A percentile compares a stretch with the other conserved stretches of the same genome.
phyloP scores from a whole-genome alignment of 176 grass and related monocot genomes.

The Pontederia paniculata region DNA sequence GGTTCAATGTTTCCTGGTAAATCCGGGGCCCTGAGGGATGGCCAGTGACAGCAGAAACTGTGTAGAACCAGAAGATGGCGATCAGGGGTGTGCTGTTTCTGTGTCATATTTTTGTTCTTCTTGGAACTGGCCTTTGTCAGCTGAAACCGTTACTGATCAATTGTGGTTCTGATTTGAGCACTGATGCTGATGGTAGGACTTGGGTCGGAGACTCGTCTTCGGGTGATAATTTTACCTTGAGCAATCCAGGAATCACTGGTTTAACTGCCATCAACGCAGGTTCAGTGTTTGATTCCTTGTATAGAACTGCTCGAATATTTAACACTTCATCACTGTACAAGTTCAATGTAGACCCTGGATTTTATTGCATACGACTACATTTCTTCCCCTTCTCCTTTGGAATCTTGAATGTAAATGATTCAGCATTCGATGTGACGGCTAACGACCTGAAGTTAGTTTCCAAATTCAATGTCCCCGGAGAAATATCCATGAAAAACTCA shows the following conservation, averaged over 20 bases:
- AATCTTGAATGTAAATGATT: slow-evolving; percentile 42
- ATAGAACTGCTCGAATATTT: slow-evolving; percentile 63
- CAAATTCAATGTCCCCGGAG: slow-evolving; percentile 64
- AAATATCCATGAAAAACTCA: slow-evolving; percentile 38
- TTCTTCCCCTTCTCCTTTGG: slow-evolving; percentile 53
- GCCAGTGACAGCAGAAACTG: neutral
- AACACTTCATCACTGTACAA: slow-evolving; percentile 41
- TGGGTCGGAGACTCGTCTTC: slow-evolving; percentile 55
- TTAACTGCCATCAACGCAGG: slow-evolving; percentile 13
- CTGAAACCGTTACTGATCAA: slow-evolving; percentile 46
- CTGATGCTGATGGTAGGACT: slow-evolving; percentile 46
- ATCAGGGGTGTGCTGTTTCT: slow-evolving; percentile 29
- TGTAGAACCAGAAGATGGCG: slow-evolving; percentile 33
- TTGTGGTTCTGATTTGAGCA: slow-evolving; percentile 60
- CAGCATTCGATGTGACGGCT: slow-evolving; percentile 60
- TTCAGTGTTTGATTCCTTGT: slow-evolving; percentile 31
- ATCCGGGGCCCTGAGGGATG: neutral
- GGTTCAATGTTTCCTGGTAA: neutral
- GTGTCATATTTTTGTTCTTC: slow-evolving; percentile 27
- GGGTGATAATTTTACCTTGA: slow-evolving; percentile 54
- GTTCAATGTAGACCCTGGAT: slow-evolving; percentile 49
- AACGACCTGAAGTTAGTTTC: slow-evolving; percentile 74
- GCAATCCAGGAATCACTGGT: slow-evolving; percentile 42
- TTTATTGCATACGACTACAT: slow-evolving; percentile 74
- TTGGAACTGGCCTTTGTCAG: slow-evolving; percentile 25